Evolutionary conservation across 208 protist species (phyloP).

Genomic region (Porcisia deanei): DNA sequence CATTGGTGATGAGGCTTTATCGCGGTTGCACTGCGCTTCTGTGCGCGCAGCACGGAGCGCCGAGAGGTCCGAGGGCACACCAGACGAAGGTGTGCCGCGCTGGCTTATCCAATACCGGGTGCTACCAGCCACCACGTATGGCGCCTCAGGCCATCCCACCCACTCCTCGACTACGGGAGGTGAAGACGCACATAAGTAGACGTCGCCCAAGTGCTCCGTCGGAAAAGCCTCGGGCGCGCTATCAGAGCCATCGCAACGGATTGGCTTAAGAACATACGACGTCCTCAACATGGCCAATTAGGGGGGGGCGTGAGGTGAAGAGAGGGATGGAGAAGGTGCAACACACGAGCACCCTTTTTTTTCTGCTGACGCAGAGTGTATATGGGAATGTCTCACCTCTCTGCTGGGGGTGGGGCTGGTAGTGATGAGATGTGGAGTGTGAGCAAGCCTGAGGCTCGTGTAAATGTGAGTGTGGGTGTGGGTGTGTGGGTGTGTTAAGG

Average conservation of each 20-base stretch:
- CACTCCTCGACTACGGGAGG: constrained; percentile 38
- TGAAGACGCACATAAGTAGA: constrained; percentile 36
- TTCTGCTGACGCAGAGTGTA: background rate
- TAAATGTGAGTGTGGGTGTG: background rate
- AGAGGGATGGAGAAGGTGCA: background rate
- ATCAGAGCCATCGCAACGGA: background rate
- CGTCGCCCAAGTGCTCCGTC: constrained; percentile 15
- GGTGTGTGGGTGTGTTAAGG: too few species aligned
- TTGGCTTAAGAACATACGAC: background rate
- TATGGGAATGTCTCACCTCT: background rate
- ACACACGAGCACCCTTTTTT: background rate
- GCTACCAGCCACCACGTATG: constrained; percentile 4
- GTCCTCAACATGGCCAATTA: background rate
- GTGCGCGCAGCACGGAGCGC: background rate
- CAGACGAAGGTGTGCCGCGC: background rate
- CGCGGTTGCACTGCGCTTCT: too few species aligned
- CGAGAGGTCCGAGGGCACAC: background rate
- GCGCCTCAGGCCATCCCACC: constrained; percentile 16
- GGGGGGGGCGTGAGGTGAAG: background rate
- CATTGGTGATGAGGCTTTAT: background rate
- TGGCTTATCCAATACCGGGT: background rate
- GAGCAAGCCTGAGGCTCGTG: background rate
- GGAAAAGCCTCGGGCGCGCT: background rate
- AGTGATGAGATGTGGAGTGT: background rate
- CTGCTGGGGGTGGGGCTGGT: background rate